A percentile compares a stretch with the other conserved stretches of the same genome.
Evolutionary conservation across 2,329 filamentous ascomycete genomes (phyloP).

Genomic region (Microdochium nivale): DNA sequence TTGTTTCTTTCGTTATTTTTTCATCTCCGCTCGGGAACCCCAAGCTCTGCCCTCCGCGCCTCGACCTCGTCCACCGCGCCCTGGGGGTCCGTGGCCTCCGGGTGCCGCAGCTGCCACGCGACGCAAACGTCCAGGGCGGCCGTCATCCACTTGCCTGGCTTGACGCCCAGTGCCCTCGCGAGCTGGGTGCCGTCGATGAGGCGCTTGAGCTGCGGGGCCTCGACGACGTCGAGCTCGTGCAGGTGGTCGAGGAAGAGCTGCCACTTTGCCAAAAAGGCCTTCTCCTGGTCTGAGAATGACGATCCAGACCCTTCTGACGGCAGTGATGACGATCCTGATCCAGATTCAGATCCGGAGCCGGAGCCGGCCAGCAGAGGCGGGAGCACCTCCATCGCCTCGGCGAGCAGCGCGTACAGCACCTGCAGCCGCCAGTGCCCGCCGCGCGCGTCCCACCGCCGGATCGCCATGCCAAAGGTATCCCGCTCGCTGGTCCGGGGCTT

Average conservation of each 20-base stretch:
- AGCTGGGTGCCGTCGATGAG: slow-evolving; percentile 71
- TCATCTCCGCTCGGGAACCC: slow-evolving; percentile 21
- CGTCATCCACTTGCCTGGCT: slow-evolving; percentile 78
- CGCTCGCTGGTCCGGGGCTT: slow-evolving; percentile 39
- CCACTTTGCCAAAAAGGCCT: slow-evolving; percentile 39
- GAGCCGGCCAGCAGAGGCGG: slow-evolving; percentile 23
- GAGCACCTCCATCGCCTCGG: slow-evolving; percentile 44
- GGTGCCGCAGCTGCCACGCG: slow-evolving; percentile 83
- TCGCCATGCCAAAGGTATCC: slow-evolving; percentile 64
- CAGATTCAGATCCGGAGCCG: background rate
- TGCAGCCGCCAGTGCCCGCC: slow-evolving; percentile 62
- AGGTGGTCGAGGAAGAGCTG: slow-evolving; percentile 47
- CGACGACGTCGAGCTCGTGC: slow-evolving; percentile 43
- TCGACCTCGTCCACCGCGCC: slow-evolving; percentile 53
- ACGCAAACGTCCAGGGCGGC: slow-evolving; percentile 71
- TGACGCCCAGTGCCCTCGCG: slow-evolving; percentile 56
- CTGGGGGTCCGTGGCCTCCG: slow-evolving; percentile 48
- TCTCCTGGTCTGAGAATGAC: slow-evolving; percentile 27
- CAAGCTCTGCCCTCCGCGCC: slow-evolving; percentile 41
- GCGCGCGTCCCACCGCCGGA: slow-evolving; percentile 59
- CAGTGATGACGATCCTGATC: background rate
- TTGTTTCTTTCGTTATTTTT: no score
- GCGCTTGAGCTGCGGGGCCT: slow-evolving; percentile 49
- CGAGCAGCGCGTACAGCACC: slow-evolving; percentile 57
- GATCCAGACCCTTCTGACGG: slow-evolving; percentile 12